Evolutionary conservation across 805 yeast genomes (phyloP), one percentile per base, ranked within the genome.

Genomic region (Kazachstania africana): DNA sequence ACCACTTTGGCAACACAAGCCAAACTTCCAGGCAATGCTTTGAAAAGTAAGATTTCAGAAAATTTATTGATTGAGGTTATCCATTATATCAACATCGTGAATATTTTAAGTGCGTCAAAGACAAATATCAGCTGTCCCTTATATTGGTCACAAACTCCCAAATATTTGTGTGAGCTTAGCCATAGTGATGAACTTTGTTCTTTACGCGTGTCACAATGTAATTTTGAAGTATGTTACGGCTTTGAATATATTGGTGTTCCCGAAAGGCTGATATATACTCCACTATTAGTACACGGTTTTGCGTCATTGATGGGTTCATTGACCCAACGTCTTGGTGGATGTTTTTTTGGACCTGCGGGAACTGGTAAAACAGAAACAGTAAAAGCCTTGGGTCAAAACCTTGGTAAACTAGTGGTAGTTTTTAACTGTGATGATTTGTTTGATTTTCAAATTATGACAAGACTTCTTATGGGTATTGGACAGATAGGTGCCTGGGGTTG

Each of bases 311-410:
- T 80, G 0, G 79, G 77, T 37, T 87, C 96, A 0, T 50, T 85
- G 12, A 67, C 71, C 21, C 83, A 76, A 42, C 68, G 67, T 22
- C 60, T 74, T 6, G 97, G 97, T n/a, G 94, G 94, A 0, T 78
- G 94, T 1, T 78, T 94, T 1, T 75, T 79, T 53, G 97, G 97
- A 0, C 96, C 97, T 1, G 95, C 97, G 3, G 97, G 97, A 26
- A 88, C 97, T 0, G 97, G 97, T 41, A 88, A 88, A 49, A 88
- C 97, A 0, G 97, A 88, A 50, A 68, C 94, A 0, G 67, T 88
- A 16, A 88, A 88, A 50, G 81, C 94, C 0, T 59, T 87, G 19
- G 95, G 91, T 1, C 73, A 73, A 26, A 72, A 72, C 24, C 57
- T 88, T 6, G 97, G 97, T 6, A 66, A 73, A 36, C 70, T 74